A percentile compares a stretch with the other conserved stretches of the same genome.
Evolutionary conservation across 2,329 filamentous ascomycete species (phyloP).

Genomic region (Sordariomycetes sp.): DNA sequence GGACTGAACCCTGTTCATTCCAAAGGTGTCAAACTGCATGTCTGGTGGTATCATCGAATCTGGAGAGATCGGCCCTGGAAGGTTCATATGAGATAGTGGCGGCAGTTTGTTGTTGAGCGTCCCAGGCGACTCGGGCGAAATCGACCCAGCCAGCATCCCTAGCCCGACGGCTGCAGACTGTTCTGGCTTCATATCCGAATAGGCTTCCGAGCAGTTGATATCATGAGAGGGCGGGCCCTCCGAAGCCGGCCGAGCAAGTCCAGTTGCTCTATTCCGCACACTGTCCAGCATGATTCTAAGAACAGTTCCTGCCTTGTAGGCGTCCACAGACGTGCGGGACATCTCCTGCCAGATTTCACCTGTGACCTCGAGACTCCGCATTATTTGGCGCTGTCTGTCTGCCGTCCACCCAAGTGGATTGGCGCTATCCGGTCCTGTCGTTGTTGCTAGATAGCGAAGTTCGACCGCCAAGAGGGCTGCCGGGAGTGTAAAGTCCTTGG

Average conservation of each 20-base stretch:
- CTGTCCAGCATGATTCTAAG: constrained; percentile 50
- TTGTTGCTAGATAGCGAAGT: constrained; percentile 42
- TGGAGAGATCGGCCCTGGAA: not conserved
- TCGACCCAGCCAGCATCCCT: constrained; percentile 3
- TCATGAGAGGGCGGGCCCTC: not conserved
- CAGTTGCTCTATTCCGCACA: not conserved
- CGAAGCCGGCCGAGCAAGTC: not conserved
- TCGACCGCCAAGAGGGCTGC: constrained; percentile 79
- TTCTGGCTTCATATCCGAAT: constrained; percentile 3
- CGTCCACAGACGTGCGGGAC: constrained; percentile 72
- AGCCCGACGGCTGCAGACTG: constrained; percentile 2
- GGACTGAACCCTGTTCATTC: not conserved
- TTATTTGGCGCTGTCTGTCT: constrained; percentile 62
- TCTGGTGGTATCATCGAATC: not conserved
- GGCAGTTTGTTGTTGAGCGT: constrained; percentile 1
- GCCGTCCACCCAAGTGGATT: constrained; percentile 31
- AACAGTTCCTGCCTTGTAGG: constrained; percentile 73
- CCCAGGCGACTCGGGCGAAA: not conserved
- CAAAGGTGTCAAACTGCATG: constrained; percentile 1
- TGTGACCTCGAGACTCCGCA: constrained; percentile 60
- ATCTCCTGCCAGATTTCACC: constrained; percentile 71
- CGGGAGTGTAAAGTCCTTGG: constrained; percentile 76
- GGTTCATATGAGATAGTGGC: constrained; percentile 3
- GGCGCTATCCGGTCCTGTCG: not conserved
- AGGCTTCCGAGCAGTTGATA: not conserved